A percentile compares a stretch with the other conserved stretches of the same genome.
Conservation (phyloP, 345 rosid genomes). For the Citrus sp. region DNA sequence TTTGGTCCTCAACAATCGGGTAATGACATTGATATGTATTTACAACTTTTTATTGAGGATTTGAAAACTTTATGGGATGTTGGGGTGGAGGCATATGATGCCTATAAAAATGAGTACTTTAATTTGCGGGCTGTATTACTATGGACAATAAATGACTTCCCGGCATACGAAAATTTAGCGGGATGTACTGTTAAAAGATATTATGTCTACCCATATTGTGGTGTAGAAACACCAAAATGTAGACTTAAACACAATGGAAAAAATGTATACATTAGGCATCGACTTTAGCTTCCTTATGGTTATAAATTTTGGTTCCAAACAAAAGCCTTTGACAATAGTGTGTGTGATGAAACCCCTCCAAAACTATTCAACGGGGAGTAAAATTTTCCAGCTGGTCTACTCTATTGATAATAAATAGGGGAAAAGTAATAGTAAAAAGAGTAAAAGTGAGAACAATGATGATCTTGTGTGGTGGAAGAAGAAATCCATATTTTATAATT, state of each 20-base stretch:
- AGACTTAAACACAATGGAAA: not conserved
- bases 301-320: not conserved
- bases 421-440: not conserved
- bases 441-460: not conserved
- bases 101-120: not conserved
- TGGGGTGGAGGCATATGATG: too few relatives aligned
- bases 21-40: not conserved
- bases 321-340: not conserved
- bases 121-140: not conserved
- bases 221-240: not conserved
- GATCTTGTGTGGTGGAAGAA: too few relatives aligned
- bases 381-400: not conserved
- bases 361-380: too few relatives aligned
- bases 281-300: not conserved
- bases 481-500: too few relatives aligned
- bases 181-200: not conserved
- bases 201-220: not conserved
- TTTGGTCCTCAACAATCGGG: not conserved
- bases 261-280: not conserved
- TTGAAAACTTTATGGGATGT: too few relatives aligned
- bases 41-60: too few relatives aligned
- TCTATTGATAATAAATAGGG: not conserved
- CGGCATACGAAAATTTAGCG: fast-evolving
- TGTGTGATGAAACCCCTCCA: too few relatives aligned
- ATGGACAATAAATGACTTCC: not conserved